Conservation (phyloP, 257 asterid genomes). For the Lithospermum erythrorhizon region DNA sequence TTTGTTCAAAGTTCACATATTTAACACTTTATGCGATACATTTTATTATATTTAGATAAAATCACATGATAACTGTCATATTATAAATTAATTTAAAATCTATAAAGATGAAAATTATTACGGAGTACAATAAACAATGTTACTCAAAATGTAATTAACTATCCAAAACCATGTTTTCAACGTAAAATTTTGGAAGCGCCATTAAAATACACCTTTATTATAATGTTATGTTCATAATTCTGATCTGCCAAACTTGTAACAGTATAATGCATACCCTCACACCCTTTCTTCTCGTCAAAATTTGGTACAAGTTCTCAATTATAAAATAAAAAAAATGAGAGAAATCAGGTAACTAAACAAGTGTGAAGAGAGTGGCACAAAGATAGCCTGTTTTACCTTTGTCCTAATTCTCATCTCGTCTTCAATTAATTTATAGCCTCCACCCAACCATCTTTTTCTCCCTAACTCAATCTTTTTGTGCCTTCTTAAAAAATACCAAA, state of each 20-base stretch:
- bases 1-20: no score
- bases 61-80: no score
- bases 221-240: no score
- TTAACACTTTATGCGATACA: no score
- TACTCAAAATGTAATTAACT: no score
- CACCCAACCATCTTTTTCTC: slow-evolving; percentile 28
- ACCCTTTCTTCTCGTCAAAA: slow-evolving; percentile 29
- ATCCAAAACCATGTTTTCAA: no score
- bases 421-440: slow-evolving; percentile 36
- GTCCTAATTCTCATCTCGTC: slow-evolving; percentile 71
- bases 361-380: slow-evolving; percentile 61
- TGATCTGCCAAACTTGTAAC: not conserved
- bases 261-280: slow-evolving; percentile 19
- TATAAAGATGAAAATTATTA: no score
- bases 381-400: slow-evolving; percentile 53
- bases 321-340: slow-evolving; percentile 6
- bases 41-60: no score
- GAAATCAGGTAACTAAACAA: slow-evolving; percentile 22
- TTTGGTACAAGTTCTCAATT: not conserved
- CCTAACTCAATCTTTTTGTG: slow-evolving; percentile 28
- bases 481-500: slow-evolving; percentile 59
- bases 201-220: no score
- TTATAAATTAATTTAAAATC: no score
- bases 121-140: no score
- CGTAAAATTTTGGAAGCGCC: no score